These are phyloP conservation scores for Camellia sinensis DNA, from an alignment of 148 eudicot species.

Conservation along the genomic window DNA sequence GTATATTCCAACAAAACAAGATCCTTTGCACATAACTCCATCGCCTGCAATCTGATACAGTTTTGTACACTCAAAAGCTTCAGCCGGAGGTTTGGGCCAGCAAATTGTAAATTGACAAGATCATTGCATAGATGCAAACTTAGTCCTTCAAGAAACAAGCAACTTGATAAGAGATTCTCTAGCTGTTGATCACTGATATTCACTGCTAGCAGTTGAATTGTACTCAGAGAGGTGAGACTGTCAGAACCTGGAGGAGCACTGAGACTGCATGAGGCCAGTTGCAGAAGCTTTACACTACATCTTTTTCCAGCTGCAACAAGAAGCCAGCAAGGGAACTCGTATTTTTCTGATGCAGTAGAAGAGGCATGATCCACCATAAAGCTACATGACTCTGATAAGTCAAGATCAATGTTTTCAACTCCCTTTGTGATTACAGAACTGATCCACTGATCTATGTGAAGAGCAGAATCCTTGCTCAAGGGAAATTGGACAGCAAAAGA, in stretches of 20 bases:
- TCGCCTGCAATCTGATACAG: slow-evolving; percentile 24
- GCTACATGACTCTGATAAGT: slow-evolving; percentile 18
- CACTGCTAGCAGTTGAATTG: slow-evolving; percentile 17
- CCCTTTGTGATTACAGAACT: slow-evolving; percentile 15
- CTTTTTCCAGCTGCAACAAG: slow-evolving; percentile 13
- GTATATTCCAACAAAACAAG: slow-evolving; percentile 24
- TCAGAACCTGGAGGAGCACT: background rate
- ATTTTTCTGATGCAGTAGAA: background rate
- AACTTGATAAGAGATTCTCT: slow-evolving; percentile 18
- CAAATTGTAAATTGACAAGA: slow-evolving; percentile 16
- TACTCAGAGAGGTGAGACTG: slow-evolving; percentile 20
- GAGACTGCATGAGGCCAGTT: slow-evolving; percentile 23
- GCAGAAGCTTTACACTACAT: slow-evolving; percentile 22
- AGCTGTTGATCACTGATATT: slow-evolving; percentile 20
- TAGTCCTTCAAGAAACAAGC: slow-evolving; percentile 26
- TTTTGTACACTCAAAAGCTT: slow-evolving; percentile 17
- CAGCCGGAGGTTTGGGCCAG: slow-evolving; percentile 17
- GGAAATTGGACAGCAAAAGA: slow-evolving; percentile 21
- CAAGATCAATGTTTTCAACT: slow-evolving; percentile 22
- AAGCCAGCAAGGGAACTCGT: slow-evolving; percentile 22
- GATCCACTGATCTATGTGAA: slow-evolving; percentile 24
- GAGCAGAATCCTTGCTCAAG: slow-evolving; percentile 13
- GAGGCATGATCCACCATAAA: background rate
- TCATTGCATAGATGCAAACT: slow-evolving; percentile 23
- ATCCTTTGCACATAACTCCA: slow-evolving; percentile 18